Evolutionary conservation across 2,329 filamentous ascomycete species (phyloP).

Genomic region (Colletotrichum echinochloae): DNA sequence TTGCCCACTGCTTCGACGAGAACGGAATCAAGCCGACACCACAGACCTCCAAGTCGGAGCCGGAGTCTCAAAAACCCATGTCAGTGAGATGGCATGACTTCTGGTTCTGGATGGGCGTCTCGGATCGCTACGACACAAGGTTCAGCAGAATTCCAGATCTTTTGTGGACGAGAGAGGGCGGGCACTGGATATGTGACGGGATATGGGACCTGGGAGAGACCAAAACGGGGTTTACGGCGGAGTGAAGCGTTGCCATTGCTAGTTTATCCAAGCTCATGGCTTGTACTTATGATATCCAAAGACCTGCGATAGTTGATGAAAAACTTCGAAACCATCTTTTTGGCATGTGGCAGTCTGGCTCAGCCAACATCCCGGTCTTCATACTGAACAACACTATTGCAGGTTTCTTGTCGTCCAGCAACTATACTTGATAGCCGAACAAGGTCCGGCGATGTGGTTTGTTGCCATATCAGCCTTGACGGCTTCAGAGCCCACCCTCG

Average conservation of each 20-base stretch:
- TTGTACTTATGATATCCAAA: background rate
- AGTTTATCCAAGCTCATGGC: background rate
- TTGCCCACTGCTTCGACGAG: constrained; percentile 48
- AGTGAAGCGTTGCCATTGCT: background rate
- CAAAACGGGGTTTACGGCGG: constrained; percentile 34
- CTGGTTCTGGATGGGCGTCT: constrained; percentile 42
- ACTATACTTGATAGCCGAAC: background rate
- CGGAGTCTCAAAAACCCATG: constrained; percentile 30
- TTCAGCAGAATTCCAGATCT: constrained; percentile 44
- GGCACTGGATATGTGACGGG: constrained; percentile 45
- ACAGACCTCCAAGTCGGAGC: constrained; percentile 1
- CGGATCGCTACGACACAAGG: constrained; percentile 40
- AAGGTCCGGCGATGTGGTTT: constrained; percentile 52
- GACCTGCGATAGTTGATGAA: background rate
- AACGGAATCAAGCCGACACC: constrained; percentile 44
- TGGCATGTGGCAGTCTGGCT: background rate
- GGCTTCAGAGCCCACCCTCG: constrained; percentile 18
- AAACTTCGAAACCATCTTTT: background rate
- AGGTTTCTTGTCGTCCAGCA: background rate
- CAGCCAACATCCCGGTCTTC: background rate
- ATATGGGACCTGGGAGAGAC: constrained; percentile 45
- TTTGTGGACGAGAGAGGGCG: constrained; percentile 41
- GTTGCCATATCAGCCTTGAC: constrained; percentile 64
- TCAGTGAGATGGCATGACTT: constrained; percentile 45
- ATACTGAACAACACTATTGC: background rate